Evolutionary conservation across 768 basidiomycete species (phyloP), one percentile per base, ranked within the genome.

Genomic region (Paxillus involutus): DNA sequence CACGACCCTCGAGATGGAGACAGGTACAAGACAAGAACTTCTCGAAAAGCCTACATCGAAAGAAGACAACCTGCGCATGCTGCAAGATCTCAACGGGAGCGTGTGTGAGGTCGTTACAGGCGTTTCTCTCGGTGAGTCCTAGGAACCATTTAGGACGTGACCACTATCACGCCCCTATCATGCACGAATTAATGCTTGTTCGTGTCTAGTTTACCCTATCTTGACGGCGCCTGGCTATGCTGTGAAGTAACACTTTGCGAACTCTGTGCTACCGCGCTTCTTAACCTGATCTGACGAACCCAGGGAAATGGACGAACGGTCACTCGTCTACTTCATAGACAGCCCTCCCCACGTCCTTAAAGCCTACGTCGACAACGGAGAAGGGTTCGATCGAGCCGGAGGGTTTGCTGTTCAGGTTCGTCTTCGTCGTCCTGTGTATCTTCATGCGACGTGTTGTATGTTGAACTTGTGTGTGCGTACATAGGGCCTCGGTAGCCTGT

Each of bases 71-170:
- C 64, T 90, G 44, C 81, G 90, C 21, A 96, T 94, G 91, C 76
- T 99, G 51, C 73, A 88, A 44, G 89, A 94, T 54, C 75, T 97
- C 58, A 94, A 94, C 47, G 96, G 94, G 7, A 77, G 80, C 46
- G 80, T 86, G 0, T 96, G 94, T 61, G 91, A 96, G 67, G 93
- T 98, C 19, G 91, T 97, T 19, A 98, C 95, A 0, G 96, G 94
- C 9, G 84, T 98, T 16, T 80, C 83, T 13, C 70, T 98, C 11
- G 89, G 93, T 92, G 55, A 59, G 83, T n/a, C 57, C 17, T 30
- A 33, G 30, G 57, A 4, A 13, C 29, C 13, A 42, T 21, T 35
- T 13, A 1, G 26, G n/a, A 9, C 30, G n/a, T 32, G 12, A 21
- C 10, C 14, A 14, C 14, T 16, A 1, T 33, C 9, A 33, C 26